A percentile compares a stretch with the other conserved stretches of the same genome.
These are phyloP conservation scores for Populus davidiana DNA, from an alignment of 345 rosid species.

Conservation along the genomic window DNA sequence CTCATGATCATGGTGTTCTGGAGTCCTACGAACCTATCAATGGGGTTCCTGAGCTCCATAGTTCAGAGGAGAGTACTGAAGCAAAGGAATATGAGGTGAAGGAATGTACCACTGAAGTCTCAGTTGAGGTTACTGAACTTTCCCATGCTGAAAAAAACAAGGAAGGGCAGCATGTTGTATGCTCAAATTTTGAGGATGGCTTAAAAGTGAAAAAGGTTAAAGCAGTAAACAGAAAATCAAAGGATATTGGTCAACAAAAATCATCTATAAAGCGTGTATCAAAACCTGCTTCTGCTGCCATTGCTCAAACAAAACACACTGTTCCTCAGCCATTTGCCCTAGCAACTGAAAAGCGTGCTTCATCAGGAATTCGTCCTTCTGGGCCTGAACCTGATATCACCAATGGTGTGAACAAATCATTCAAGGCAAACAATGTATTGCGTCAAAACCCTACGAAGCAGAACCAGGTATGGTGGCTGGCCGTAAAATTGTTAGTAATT, in stretches of 20 bases:
- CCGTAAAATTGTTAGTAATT: neutral
- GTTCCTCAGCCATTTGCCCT: conserved; percentile 87
- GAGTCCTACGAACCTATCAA: conserved; percentile 45
- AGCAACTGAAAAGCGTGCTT: conserved; percentile 87
- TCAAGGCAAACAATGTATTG: conserved; percentile 21
- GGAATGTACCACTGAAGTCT: conserved; percentile 64
- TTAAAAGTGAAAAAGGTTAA: conserved; percentile 27
- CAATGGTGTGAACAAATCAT: conserved; percentile 27
- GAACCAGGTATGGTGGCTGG: conserved; percentile 36
- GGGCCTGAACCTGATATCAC: conserved; percentile 31
- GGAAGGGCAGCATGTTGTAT: conserved; percentile 27
- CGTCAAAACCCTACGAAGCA: conserved; percentile 33
- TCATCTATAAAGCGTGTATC: conserved; percentile 40
- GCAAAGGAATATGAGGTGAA: conserved; percentile 72
- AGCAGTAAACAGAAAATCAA: conserved; percentile 26
- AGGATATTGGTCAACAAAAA: conserved; percentile 29
- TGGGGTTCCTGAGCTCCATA: conserved; percentile 42
- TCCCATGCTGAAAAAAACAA: conserved; percentile 24
- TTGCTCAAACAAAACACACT: conserved; percentile 56
- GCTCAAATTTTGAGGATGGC: conserved; percentile 25
- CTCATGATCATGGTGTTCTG: conserved; percentile 34
- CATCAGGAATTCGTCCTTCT: conserved; percentile 53
- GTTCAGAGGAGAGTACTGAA: conserved; percentile 54
- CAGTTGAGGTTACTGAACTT: conserved; percentile 40
- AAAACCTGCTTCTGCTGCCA: conserved; percentile 35